Evolutionary conservation across 2,329 filamentous ascomycete genomes (phyloP), one percentile per base, ranked within the genome.

Genomic region (Alternaria conjuncta): DNA sequence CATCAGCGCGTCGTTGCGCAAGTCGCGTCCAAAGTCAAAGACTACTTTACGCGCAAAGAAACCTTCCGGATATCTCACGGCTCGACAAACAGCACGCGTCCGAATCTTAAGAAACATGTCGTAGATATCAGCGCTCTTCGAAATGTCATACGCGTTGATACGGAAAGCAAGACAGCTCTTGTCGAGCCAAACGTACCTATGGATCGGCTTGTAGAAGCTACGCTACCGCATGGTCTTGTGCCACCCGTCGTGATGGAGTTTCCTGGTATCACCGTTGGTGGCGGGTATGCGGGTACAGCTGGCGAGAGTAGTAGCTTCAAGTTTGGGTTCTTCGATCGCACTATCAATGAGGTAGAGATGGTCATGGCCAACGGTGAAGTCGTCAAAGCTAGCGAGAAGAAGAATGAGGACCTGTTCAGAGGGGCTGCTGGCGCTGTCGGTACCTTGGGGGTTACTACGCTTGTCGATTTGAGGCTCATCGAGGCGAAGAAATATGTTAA

Each of bases 1-100:
- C 82, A 86, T 68, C 74, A 81, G 57, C 72, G 78, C 57, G 77
- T 80, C 21, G 84, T 87, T 25, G 72, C 81, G 28, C 69, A 73
- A 47, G 83, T 87, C 30, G 81, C 85, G 7, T 74, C 78, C 5
- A 80, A 77, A 57, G 84, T 87, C 50, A 80, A 80, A 55, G 71
- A 78, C 12, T 88, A 87, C 75, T 82, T 87, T 72, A 77, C 82
- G 12, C 82, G 82, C 47, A 80, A 84, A 58, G 80, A 86, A 73
- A 86, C 89, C 3, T 94, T 92, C 79, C 86, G 90, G n/a, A 89
- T 94, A 74, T 91, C 89, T 71, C 91, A 94, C 79, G 92, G 92
- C 64, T 89, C 90, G 0, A 93, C 91, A 25, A 93, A 92, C 81
- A 92, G 88, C 78, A 94, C 92, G 41, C 88, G 92, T 8, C 85